A percentile compares a stretch with the other conserved stretches of the same genome.
phyloP scores from a whole-genome alignment of 345 rosid species.

The Punica granatum region DNA sequence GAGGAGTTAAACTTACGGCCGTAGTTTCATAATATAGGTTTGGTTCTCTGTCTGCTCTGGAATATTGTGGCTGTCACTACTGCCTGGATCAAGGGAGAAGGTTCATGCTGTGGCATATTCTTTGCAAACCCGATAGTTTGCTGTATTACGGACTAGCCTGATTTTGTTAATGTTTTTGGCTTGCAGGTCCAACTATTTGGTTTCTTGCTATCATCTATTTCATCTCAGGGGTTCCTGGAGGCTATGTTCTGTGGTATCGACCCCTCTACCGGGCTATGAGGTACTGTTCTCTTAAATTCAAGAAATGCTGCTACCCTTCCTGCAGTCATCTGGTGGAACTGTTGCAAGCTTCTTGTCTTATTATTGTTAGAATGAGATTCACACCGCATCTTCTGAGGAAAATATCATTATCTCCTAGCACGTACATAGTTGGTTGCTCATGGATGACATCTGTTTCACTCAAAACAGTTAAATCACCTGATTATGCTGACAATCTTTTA shows the following conservation, averaged over 20 bases:
- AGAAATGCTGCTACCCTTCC: background rate
- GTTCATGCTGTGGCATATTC: conserved; percentile 25
- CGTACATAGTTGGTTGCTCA: background rate
- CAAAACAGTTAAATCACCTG: background rate
- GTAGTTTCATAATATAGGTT: conserved; percentile 46
- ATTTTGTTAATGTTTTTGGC: background rate
- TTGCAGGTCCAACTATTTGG: conserved; percentile 67
- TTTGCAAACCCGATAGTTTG: background rate
- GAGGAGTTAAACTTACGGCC: background rate
- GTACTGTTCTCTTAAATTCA: conserved; percentile 27
- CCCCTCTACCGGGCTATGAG: conserved; percentile 97
- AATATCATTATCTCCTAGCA: background rate
- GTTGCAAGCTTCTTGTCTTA: background rate
- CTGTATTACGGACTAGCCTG: background rate
- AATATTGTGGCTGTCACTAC: conserved; percentile 77
- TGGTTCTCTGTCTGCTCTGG: conserved; percentile 73
- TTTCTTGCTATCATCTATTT: conserved; percentile 88
- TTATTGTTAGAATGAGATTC: background rate
- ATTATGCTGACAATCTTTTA: background rate
- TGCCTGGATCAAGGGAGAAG: conserved; percentile 93
- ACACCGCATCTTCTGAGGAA: background rate
- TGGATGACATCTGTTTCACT: background rate
- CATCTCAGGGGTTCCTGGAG: conserved; percentile 89
- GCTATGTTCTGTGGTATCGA: conserved; percentile 82
- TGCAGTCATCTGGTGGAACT: background rate